Base-by-base conservation (phyloP, 768 basidiomycete species). In the Xerocomus spinulosus region DNA sequence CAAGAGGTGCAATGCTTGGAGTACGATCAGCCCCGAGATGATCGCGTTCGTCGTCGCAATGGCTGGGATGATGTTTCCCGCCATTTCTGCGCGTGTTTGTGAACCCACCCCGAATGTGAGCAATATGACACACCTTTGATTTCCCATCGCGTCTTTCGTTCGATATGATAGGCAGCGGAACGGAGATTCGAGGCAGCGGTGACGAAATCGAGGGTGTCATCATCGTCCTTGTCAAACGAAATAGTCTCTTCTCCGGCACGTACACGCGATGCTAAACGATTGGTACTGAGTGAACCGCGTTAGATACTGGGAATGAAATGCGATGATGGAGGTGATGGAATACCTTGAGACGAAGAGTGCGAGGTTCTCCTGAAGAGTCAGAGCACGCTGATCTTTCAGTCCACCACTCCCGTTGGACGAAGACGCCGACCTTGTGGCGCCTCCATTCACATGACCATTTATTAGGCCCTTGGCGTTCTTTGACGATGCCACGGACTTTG, bases 31-130 rank as follows among this genome's bases (percentile, higher is more conserved):
- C 0, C 95, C 96, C 0, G 96, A 87, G 55, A 98, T 83, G 66
- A 99, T 90, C 9, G 96, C 96, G 64, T 99, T 99, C 20, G 96
- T 99, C 4, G 96, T 99, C 5, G 96, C 96, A 58, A 99, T 98
- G 1, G 96, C 96, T 6, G 96, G 96, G 54, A 98, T 99, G 59
- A 99, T 98, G 68, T 99, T 99, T 9, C 96, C 96, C 0, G 96
- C 96, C 91, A 97, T 98, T 69, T 97, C 94, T 95, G 65, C 18
- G 20, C 2, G 15, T 15, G 15, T 3, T 15, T 14, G 6, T 51
- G 29, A 46, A 41, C 15, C 26, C 5, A 33, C 4, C 14, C 24
- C 3, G 13, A 30, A 24, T n/a, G 25, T 32, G 17, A 24, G 4
- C n/a, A 3, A 2, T 9, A 32, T 3, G 1, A 17, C 39, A 35